These are phyloP conservation scores for Scytalidium sp. DNA, from an alignment of 2,329 filamentous ascomycete species.

Conservation along the genomic window DNA sequence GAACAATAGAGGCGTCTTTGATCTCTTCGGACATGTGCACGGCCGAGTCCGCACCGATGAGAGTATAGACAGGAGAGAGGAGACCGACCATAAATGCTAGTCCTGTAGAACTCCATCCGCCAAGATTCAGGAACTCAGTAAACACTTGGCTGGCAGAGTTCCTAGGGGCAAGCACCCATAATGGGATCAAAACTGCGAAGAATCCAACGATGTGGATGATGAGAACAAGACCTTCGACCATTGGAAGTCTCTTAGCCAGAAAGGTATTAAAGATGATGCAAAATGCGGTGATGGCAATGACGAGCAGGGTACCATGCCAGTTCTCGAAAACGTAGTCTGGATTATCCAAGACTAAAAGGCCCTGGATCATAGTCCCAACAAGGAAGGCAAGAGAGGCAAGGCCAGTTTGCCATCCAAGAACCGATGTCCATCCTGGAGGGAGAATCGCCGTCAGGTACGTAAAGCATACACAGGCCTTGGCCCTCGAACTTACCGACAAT, in stretches of 20 bases:
- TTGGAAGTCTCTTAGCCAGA: slow-evolving; percentile 33
- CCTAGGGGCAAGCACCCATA: slow-evolving; percentile 25
- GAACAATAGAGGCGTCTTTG: slow-evolving; percentile 38
- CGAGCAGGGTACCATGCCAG: slow-evolving; percentile 40
- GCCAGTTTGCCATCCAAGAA: slow-evolving; percentile 42
- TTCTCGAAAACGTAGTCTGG: slow-evolving; percentile 29
- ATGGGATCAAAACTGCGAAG: slow-evolving; percentile 36
- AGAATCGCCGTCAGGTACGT: slow-evolving; percentile 1
- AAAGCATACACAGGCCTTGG: not conserved
- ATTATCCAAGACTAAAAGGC: slow-evolving; percentile 31
- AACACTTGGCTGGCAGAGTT: slow-evolving; percentile 20
- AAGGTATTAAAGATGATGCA: slow-evolving; percentile 41
- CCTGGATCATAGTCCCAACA: slow-evolving; percentile 41
- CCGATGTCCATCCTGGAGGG: slow-evolving; percentile 38
- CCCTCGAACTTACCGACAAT: slow-evolving; percentile 33
- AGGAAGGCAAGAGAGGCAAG: slow-evolving; percentile 38
- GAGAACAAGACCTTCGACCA: slow-evolving; percentile 39
- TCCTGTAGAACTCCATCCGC: slow-evolving; percentile 26
- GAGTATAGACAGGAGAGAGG: slow-evolving; percentile 24
- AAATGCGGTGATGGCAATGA: slow-evolving; percentile 36
- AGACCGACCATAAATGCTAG: slow-evolving; percentile 33
- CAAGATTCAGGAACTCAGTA: slow-evolving; percentile 25
- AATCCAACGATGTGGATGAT: slow-evolving; percentile 42
- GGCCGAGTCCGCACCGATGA: slow-evolving; percentile 14
- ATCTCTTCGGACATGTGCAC: slow-evolving; percentile 45